Percentiles rank a stretch among this genome's conserved stretches.
Conservation (phyloP, 208 protist genomes). For the Leishmania major region DNA sequence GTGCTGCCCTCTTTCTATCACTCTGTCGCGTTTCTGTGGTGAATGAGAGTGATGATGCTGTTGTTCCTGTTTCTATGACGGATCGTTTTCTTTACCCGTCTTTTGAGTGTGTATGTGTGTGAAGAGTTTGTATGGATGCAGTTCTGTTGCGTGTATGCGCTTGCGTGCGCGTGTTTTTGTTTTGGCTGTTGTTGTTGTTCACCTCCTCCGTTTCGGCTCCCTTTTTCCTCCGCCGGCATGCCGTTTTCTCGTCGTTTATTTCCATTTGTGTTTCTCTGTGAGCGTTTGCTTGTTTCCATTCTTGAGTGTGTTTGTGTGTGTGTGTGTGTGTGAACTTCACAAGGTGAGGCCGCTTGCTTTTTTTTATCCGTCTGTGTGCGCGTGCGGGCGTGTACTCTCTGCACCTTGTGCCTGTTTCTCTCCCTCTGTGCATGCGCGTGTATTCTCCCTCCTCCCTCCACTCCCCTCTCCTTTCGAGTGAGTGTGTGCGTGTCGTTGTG, state of each 20-base stretch:
- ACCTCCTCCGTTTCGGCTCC: not conserved
- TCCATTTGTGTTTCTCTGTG: constrained; percentile 4
- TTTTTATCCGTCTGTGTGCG: not conserved
- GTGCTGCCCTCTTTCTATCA: not conserved
- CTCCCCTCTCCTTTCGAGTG: not conserved
- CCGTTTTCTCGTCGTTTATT: not conserved
- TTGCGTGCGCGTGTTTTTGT: not conserved
- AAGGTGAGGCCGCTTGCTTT: not conserved
- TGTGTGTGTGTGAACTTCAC: not conserved
- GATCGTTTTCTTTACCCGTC: not conserved
- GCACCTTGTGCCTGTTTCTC: not conserved
- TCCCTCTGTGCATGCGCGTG: not conserved
- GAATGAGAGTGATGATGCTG: not conserved
- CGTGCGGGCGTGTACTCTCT: not conserved
- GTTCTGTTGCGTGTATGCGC: not conserved
- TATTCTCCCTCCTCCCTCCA: no score
- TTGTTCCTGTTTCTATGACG: not conserved
- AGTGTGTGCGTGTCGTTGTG: not conserved
- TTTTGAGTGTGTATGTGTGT: not conserved
- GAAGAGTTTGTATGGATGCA: not conserved
- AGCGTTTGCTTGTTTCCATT: not conserved
- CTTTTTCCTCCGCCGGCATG: not conserved
- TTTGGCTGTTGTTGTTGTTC: not conserved
- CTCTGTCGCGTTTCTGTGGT: not conserved
- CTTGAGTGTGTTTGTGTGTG: not conserved